Conservation (phyloP, 2,329 filamentous ascomycete species). For the Alternaria longipes region DNA sequence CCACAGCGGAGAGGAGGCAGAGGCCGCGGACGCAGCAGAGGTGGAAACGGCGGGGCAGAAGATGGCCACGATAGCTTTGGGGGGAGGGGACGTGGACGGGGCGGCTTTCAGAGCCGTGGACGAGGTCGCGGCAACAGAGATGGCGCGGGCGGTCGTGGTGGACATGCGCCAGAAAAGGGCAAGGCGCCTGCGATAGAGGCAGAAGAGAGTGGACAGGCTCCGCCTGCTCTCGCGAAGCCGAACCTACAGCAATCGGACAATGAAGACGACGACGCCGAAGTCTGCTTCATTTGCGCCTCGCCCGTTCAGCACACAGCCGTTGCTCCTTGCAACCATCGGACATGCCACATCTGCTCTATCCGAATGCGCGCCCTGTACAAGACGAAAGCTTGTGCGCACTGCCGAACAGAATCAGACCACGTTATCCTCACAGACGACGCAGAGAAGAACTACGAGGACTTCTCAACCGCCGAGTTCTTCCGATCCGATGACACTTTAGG, state of each 20-base stretch:
- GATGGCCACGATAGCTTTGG: slow-evolving; percentile 31
- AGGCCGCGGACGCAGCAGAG: slow-evolving; percentile 44
- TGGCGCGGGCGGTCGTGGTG: slow-evolving; percentile 40
- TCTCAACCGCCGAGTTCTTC: slow-evolving; percentile 74
- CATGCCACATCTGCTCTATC: slow-evolving; percentile 94
- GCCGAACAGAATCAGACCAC: slow-evolving; percentile 78
- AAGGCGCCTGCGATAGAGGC: slow-evolving; percentile 29
- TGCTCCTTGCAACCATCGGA: slow-evolving; percentile 93
- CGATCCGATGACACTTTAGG: slow-evolving; percentile 85
- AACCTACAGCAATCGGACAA: slow-evolving; percentile 19
- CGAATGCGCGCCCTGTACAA: slow-evolving; percentile 94
- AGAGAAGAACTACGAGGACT: slow-evolving; percentile 86
- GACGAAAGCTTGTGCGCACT: slow-evolving; percentile 96
- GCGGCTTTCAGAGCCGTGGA: slow-evolving; percentile 45
- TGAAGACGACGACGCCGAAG: slow-evolving; percentile 65
- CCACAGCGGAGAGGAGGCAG: slow-evolving; percentile 42
- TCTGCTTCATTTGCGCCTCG: slow-evolving; percentile 98
- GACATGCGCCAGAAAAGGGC: slow-evolving; percentile 39
- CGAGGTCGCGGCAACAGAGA: slow-evolving; percentile 46
- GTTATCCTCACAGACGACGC: slow-evolving; percentile 93
- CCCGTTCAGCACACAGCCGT: slow-evolving; percentile 86
- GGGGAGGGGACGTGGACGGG: slow-evolving; percentile 47
- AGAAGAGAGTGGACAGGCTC: slow-evolving; percentile 17
- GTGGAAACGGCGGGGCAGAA: slow-evolving; percentile 30
- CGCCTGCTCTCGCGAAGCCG: slow-evolving; percentile 9